These are phyloP conservation scores for Hypoxylon crocopeplum DNA, from an alignment of 495 filamentous ascomycete genomes.

Conservation along the genomic window DNA sequence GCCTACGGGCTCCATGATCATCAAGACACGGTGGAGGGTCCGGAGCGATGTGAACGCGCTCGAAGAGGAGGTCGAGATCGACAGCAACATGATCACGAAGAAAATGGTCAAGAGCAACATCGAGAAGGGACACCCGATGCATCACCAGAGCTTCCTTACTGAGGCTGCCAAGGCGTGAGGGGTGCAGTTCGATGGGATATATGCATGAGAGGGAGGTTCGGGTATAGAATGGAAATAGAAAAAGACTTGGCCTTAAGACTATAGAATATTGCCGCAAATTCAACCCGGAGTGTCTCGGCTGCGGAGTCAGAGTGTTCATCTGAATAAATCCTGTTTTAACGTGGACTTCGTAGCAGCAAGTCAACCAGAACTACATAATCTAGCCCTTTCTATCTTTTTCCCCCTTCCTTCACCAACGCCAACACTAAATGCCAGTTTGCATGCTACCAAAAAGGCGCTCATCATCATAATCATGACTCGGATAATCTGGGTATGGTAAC, in stretches of 20 bases:
- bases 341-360: constrained; percentile 13
- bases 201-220: too few species aligned
- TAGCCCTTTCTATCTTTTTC: too few species aligned
- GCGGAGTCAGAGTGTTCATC: too few species aligned
- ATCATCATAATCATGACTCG: neutral
- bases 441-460: too few species aligned
- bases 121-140: constrained; percentile 26
- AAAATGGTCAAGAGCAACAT: constrained; percentile 44
- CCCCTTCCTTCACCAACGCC: neutral
- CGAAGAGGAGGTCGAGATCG: constrained; percentile 46
- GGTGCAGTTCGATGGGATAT: neutral
- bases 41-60: constrained; percentile 5
- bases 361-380: too few species aligned
- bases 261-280: too few species aligned
- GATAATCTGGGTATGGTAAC: neutral
- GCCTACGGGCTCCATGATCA: constrained; percentile 46
- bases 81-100: constrained; percentile 48
- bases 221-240: neutral
- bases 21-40: constrained; percentile 52
- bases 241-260: neutral
- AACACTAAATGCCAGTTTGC: neutral
- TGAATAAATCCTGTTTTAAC: constrained; percentile 20
- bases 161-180: constrained; percentile 17
- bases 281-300: too few species aligned
- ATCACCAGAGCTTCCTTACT: constrained; percentile 27